These are phyloP conservation scores for Dinochytrium kinnereticum DNA, from an alignment of 371 early-diverging fungal genomes.

Conservation along the genomic window DNA sequence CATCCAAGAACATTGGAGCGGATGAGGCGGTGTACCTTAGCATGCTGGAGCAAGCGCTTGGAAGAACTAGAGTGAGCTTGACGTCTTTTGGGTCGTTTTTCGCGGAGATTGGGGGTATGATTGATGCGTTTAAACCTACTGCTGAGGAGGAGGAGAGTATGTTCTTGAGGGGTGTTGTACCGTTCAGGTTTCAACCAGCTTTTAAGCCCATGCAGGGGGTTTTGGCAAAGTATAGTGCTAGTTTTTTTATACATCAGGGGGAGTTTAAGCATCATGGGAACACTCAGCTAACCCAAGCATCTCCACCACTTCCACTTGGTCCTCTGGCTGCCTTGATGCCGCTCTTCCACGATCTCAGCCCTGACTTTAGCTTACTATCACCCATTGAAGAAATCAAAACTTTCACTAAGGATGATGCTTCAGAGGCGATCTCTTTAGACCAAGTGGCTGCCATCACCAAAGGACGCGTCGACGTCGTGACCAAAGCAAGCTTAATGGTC, in stretches of 20 bases:
- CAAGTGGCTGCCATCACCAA: neutral
- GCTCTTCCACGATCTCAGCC: neutral
- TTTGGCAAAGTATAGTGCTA: neutral
- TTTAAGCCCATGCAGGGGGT: conserved; percentile 2
- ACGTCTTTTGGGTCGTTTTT: neutral
- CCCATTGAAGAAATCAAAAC: neutral
- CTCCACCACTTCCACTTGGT: neutral
- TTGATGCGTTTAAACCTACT: neutral
- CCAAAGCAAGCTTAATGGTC: neutral
- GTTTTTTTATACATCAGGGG: neutral
- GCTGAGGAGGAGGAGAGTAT: conserved; percentile 4
- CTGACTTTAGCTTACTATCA: neutral
- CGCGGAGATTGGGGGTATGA: neutral
- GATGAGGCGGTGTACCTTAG: neutral
- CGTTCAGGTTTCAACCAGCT: neutral
- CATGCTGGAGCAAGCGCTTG: neutral
- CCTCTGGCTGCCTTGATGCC: neutral
- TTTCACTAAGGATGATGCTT: neutral
- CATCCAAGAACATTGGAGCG: neutral
- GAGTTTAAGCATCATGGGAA: conserved; percentile 9
- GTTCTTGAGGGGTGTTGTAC: neutral
- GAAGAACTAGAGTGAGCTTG: neutral
- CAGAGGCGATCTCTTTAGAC: neutral
- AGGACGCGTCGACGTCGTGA: conserved; percentile 2
- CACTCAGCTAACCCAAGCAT: neutral